Conservation (phyloP, 2,329 filamentous ascomycete species). For the Phialocephala sp. region DNA sequence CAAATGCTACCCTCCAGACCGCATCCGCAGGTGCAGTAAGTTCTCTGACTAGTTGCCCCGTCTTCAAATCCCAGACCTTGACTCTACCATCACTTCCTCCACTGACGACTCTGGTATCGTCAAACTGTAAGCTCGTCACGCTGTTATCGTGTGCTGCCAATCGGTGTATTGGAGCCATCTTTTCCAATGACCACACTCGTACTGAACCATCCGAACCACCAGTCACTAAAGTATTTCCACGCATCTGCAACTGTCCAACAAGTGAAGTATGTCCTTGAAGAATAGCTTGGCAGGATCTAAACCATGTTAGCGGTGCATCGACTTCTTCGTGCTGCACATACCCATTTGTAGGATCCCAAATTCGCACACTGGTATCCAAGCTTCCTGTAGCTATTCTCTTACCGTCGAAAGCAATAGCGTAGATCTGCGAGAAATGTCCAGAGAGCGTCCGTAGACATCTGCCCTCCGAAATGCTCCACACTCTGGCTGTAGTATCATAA, state of each 20-base stretch:
- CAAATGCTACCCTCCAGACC: constrained; percentile 97
- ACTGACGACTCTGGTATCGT: constrained; percentile 92
- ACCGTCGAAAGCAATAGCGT: constrained; percentile 97
- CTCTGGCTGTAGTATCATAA: constrained; percentile 95
- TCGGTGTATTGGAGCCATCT: constrained; percentile 90
- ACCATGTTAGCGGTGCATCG: constrained; percentile 28
- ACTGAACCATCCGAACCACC: constrained; percentile 96
- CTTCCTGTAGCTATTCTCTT: constrained; percentile 92
- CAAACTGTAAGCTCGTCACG: constrained; percentile 96
- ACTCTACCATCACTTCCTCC: constrained; percentile 97
- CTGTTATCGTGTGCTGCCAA: constrained; percentile 97
- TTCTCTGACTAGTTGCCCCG: constrained; percentile 87
- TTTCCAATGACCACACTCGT: constrained; percentile 91
- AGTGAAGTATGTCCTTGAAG: constrained; percentile 96
- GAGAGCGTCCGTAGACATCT: constrained; percentile 87
- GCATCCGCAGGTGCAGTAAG: constrained; percentile 90
- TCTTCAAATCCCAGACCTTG: constrained; percentile 97
- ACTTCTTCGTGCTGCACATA: constrained; percentile 50
- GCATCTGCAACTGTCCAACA: constrained; percentile 95
- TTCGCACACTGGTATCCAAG: constrained; percentile 93
- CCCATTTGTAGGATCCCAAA: constrained; percentile 93
- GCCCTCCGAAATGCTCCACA: constrained; percentile 98
- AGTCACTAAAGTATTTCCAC: constrained; percentile 91
- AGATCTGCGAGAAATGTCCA: constrained; percentile 98
- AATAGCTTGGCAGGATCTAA: constrained; percentile 70